Evolutionary conservation across 1,284 basidiomycete species (phyloP), one percentile per base, ranked within the genome.

Genomic region (Cutaneotrichosporon cyanovorans): DNA sequence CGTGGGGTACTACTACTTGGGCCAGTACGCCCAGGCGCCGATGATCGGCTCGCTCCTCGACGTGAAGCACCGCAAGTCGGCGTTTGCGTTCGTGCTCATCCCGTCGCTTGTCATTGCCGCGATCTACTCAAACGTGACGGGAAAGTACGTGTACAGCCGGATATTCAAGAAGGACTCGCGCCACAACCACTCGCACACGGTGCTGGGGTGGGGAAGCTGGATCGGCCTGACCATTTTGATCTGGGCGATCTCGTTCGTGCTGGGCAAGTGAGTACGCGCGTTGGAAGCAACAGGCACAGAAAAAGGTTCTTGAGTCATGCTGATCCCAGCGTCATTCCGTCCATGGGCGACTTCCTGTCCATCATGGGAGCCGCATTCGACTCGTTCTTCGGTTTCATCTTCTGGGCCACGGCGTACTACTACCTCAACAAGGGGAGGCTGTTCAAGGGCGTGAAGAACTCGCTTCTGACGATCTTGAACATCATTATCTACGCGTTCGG

Each of bases 181-280:
- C 15, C 80, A 81, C 60, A 68, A 73, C 4, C 71, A 77, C 59
- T 70, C 71, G 16, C 78, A 84, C 72, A 80, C 80, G 3, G 40
- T 76, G 16, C 49, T 76, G 19, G 81, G 79, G 0, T 84, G 83
- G 82, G 56, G 65, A 0, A 63, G 69, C 0, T 84, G 82, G 82
- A 63, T 74, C 12, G 74, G 60, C 0, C 80, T 83, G 61, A 74
- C 80, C 40, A 71, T 75, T 19, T 59, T 62, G 23, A 77, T 78
- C 11, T 84, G 82, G 81, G 58, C 76, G 12, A 50, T 79, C 23
- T 79, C 77, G 1, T 84, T 80, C 65, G 60, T 83, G 45, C 79
- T 84, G 45, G 81, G 74, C 30, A 74, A 75, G 57, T 71, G 63
- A 62, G 62, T 62, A 1, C 12, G 4, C 3, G 3, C 12, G 14